A percentile compares a stretch with the other conserved stretches of the same genome.
These are phyloP conservation scores for Plasmodium sp. DNA, from an alignment of 169 alveolate genomes.

Conservation along the genomic window DNA sequence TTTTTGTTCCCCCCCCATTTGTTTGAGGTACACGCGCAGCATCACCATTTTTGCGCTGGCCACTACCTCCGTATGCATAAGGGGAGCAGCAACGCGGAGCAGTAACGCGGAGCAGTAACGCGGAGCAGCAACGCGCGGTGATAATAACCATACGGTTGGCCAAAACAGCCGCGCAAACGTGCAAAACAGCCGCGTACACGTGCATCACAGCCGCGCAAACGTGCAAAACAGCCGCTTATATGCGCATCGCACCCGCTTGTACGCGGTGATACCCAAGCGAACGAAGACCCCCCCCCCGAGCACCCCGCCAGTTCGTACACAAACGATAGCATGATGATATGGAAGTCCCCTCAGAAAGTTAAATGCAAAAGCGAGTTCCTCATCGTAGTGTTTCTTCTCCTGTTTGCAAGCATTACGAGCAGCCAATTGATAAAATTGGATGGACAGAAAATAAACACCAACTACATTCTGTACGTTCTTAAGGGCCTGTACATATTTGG, in stretches of 20 bases:
- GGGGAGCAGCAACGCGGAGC: not conserved
- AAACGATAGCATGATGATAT: constrained; percentile 37
- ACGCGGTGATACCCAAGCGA: not conserved
- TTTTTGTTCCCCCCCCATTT: not conserved
- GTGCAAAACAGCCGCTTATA: not conserved
- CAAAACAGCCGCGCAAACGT: not conserved
- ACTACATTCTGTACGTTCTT: constrained; percentile 72
- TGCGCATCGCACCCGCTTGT: not conserved
- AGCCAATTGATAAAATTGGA: constrained; percentile 70
- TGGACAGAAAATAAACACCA: constrained; percentile 72
- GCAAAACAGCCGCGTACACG: not conserved
- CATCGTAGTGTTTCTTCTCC: not conserved
- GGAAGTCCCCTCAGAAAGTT: constrained; percentile 56
- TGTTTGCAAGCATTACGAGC: constrained; percentile 20
- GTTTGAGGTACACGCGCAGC: not conserved
- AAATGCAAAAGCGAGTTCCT: constrained; percentile 4
- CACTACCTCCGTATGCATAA: not conserved
- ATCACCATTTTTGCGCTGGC: not conserved
- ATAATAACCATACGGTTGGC: not conserved
- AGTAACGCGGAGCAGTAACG: not conserved
- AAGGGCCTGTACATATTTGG: constrained; percentile 71
- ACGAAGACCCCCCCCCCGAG: not conserved
- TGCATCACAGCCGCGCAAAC: not conserved
- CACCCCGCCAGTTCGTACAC: not conserved
- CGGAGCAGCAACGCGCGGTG: not conserved